Evolutionary conservation across 306 rosid genomes (phyloP).

Genomic region (Mucuna pruriens): DNA sequence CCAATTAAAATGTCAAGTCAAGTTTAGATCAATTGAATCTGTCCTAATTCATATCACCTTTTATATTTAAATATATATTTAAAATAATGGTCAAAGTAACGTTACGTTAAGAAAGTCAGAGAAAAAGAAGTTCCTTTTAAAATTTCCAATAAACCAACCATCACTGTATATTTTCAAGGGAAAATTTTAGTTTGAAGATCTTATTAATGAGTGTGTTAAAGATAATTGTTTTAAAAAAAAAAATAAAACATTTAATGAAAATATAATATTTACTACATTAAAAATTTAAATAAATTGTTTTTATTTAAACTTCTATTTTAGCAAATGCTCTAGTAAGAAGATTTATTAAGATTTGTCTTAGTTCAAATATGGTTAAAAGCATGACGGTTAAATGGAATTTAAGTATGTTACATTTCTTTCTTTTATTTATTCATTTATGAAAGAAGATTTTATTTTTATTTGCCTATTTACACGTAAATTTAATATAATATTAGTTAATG

Average conservation of each 20-base stretch:
- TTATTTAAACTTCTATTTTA: not conserved
- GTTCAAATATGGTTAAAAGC: not conserved
- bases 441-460: not conserved
- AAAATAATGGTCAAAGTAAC: not conserved
- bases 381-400: too few species aligned
- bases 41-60: not conserved
- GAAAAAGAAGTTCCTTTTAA: not conserved
- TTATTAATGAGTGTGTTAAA: not conserved
- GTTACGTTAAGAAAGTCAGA: not conserved
- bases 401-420: too few species aligned
- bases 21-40: not conserved
- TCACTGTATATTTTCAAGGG: not conserved
- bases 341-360: not conserved
- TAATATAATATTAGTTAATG: not conserved
- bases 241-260: not conserved
- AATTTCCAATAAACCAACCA: not conserved
- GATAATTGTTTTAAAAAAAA: not conserved
- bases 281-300: not conserved
- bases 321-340: not conserved
- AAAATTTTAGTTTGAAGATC: not conserved
- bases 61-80: not conserved
- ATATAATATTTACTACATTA: not conserved
- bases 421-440: not conserved
- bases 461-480: not conserved
- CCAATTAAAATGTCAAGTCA: not conserved